Base-by-base conservation (phyloP, 441 rosid genomes). In the Croton setiger region DNA sequence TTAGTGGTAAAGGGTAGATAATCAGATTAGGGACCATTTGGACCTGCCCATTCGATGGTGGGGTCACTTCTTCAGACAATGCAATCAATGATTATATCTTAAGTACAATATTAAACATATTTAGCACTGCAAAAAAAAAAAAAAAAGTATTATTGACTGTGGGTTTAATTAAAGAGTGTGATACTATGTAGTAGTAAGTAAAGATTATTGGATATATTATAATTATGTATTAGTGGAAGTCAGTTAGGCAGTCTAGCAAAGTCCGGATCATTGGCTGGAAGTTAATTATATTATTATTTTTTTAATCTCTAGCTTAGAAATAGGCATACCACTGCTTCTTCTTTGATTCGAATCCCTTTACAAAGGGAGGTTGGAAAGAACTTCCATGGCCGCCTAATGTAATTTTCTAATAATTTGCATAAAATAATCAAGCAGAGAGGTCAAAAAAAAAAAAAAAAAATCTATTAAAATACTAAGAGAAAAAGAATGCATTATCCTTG, bases 21-120 rank as follows among this genome's bases (percentile, higher is more conserved):
- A 67, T 58, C 48, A 47, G n/a, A 13, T 17, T 23, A 20, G 70
- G 74, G 18, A 69, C 74, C 78, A 67, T n/a, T 44, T 64, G 66
- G 68, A 47, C 23, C 15, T 5, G 27, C 36, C 64, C 61, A 45
- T 27, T 11, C 10, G 75, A 66, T 66, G 60, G 71, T 70, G 76
- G 74, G 72, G 65, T 66, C 73, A 1, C 13, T 41, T n/a, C 31
- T 41, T n/a, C 31, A 48, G 20, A 49, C 63, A 67, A 35, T 36
- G 18, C 52, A 36, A 71, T 61, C 70, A 51, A 53, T 70, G 36
- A 47, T 73, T 23, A 55, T 31, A 55, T 36, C 36, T 9, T 6
- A 21, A 27, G 70, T 5, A 51, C 60, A 65, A 53, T 54, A 9
- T 21, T 33, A 33, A 53, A 60, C 12, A 21, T 33, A 33, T 58